Conservation (phyloP, 139 green algal species). For the Volvox reticuliferus region DNA sequence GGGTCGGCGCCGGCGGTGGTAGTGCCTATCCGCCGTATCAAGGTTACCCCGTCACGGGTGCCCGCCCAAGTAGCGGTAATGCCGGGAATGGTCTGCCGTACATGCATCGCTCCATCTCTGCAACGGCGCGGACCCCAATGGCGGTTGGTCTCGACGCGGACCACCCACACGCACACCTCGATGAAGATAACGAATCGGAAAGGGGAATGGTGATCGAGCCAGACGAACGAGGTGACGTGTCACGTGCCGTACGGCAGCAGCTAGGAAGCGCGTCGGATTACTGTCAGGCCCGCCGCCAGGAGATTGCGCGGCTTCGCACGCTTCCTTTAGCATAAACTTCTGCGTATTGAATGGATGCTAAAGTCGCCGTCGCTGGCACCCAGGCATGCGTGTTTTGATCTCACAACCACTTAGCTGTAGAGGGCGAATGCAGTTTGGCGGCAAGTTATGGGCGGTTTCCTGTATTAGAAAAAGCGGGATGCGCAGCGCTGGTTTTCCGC, state of each 20-base stretch:
- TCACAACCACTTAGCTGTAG: no score
- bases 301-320: slow-evolving; percentile 27
- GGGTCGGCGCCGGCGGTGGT: not conserved
- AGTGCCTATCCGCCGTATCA: not conserved
- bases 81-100: slow-evolving; percentile 6
- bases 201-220: not conserved
- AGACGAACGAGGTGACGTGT: not conserved
- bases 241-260: slow-evolving; percentile 5
- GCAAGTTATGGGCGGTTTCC: no score
- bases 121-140: not conserved
- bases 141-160: not conserved
- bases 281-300: not conserved
- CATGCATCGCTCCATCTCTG: slow-evolving; percentile 15
- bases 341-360: no score
- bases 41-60: not conserved
- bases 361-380: no score
- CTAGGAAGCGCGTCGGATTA: slow-evolving; percentile 7
- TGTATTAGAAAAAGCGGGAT: no score
- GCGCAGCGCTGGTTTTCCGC: no score
- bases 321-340: slow-evolving; percentile 5
- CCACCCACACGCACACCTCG: not conserved
- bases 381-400: no score
- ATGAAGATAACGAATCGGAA: not conserved
- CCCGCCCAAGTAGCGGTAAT: not conserved
- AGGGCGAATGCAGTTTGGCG: no score